A percentile compares a stretch with the other conserved stretches of the same genome.
phyloP scores from a whole-genome alignment of 352 stramenopile species.

The Pythium pyrilobum region DNA sequence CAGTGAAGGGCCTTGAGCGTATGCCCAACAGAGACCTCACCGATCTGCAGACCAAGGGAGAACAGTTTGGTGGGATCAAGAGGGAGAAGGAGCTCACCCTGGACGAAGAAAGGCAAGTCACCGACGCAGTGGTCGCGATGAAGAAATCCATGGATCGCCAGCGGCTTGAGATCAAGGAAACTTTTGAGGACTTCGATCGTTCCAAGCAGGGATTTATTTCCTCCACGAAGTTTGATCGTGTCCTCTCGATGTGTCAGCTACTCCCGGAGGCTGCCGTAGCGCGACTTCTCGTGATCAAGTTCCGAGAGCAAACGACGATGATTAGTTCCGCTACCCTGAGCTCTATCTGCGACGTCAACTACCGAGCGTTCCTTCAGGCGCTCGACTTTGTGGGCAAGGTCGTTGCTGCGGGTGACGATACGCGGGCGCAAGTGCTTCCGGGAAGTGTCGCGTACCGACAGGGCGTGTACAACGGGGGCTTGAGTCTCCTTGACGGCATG shows the following conservation, averaged over 20 bases:
- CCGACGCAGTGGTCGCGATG: slow-evolving; percentile 38
- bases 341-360: slow-evolving; percentile 80
- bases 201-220: slow-evolving; percentile 78
- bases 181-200: slow-evolving; percentile 81
- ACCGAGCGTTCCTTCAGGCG: slow-evolving; percentile 70
- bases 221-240: slow-evolving; percentile 72
- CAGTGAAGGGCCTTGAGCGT: slow-evolving; percentile 63
- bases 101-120: slow-evolving; percentile 49
- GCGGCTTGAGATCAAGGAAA: slow-evolving; percentile 70
- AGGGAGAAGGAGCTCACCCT: slow-evolving; percentile 42
- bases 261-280: slow-evolving; percentile 37
- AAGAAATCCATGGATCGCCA: slow-evolving; percentile 56
- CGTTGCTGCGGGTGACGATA: slow-evolving; percentile 12
- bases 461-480: slow-evolving; percentile 38
- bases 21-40: slow-evolving; percentile 52
- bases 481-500: slow-evolving; percentile 18
- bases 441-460: slow-evolving; percentile 61
- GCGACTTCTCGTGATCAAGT: slow-evolving; percentile 68
- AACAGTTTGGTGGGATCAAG: slow-evolving; percentile 55
- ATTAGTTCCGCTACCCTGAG: slow-evolving; percentile 42
- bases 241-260: slow-evolving; percentile 74
- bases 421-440: slow-evolving; percentile 30
- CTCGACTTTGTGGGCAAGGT: slow-evolving; percentile 40
- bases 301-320: slow-evolving; percentile 52
- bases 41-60: slow-evolving; percentile 35